Evolutionary conservation across 2,329 filamentous ascomycete genomes (phyloP), one percentile per base, ranked within the genome.

Genomic region (Xylariomycetidae sp.): DNA sequence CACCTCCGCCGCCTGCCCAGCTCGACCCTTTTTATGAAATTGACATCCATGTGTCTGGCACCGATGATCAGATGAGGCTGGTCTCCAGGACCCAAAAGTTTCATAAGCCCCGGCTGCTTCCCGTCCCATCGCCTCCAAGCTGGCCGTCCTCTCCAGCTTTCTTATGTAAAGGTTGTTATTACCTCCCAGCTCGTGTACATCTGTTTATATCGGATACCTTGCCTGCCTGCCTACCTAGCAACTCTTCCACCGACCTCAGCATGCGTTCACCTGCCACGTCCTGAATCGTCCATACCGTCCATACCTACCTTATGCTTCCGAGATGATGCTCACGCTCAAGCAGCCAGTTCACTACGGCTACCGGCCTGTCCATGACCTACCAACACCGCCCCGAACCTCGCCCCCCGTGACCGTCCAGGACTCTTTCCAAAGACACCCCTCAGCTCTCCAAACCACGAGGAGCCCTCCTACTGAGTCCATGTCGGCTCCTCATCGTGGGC

Each of bases 401-500:
- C 70, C 72, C 55, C 68, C 70, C 50, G 58, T 72, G 54, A 64
- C 58, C 48, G 61, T 65, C 43, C 64, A 65, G 61, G 71, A 75
- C 47, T 48, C 56, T 43, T 54, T 56, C 31, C 61, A 64, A 44
- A 68, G 67, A 47, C 43, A 58, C 38, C 42, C 60, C 35, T 50
- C 61, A 39, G 48, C 56, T 44, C 47, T 60, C 41, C 58, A 63
- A 40, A 61, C 58, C 27, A 65, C 62, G 50, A 59, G 65, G 52
- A 72, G 68, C 53, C 63, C 70, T 39, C 58, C 63, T 40, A 58
- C 59, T 49, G 66, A 72, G 63, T 64, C 63, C 58, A 85, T 85
- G 81, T 79, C 80, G 53, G 74, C 72, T 53, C 72, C 78, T 59
- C 79, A 81, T 60, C 76, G 80, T 60, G 76, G 76, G 50, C 64